Evolutionary conservation across 2,329 filamentous ascomycete genomes (phyloP), one percentile per base, ranked within the genome.

Genomic region (Colletotrichum higginsianum): DNA sequence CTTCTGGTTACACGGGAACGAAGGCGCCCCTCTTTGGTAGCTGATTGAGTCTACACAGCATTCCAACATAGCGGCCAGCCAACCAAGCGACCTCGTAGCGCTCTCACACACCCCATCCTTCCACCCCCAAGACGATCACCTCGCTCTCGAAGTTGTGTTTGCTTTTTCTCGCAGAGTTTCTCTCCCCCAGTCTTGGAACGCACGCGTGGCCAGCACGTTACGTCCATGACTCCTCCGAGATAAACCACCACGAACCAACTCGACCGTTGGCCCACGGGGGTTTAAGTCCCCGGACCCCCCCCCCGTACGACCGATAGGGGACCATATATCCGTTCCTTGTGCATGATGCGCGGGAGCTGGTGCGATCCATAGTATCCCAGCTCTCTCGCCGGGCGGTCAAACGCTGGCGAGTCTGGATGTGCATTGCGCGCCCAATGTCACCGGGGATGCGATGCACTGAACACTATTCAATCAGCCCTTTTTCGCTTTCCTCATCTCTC

Each of bases 1-100:
- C 67, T 30, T 16, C 26, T 61, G 44, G 56, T 67, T 67, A 57
- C 67, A 71, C 67, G 44, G 61, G 30, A 46, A 47, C 55, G 46
- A 38, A 50, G 6, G 12, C 30, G 30, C 30, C 18, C 26, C 52
- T 26, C 30, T 55, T 35, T 26, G 26, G 26, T 26, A 26, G 4
- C 26, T 26, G 26, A 26, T 26, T 26, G 4, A 26, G 26, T 4
- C 26, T 26, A 26, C 26, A 26, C 26, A 26, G 26, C 26, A 26
- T 26, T 26, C 26, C 26, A 26, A 26, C 4, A 26, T 26, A 26
- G 26, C 26, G 4, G 26, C 26, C 56, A 16, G n/a, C 44, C 58
- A 61, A 61, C 58, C 58, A 61, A 26, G 12, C 26, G 49, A 26
- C 58, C 23, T 46, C 40, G 26, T 40, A 58, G 40, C 44, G 23